Conservation (phyloP, 257 asterid species). For the Agastache rugosa region DNA sequence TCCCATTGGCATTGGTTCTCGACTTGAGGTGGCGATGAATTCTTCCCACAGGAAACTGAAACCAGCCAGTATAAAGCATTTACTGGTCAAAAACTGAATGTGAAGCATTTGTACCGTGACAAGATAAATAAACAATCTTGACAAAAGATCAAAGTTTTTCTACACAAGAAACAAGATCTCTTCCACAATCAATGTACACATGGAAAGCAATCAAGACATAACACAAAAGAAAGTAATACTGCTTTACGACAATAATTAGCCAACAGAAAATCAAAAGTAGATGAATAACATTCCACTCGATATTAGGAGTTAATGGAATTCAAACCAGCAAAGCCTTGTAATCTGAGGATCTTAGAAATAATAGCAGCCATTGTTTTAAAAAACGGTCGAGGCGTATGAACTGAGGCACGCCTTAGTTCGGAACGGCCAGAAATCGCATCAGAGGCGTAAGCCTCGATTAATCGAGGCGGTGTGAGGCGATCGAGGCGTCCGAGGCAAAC, state of each 20-base stretch:
- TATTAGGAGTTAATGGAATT: not conserved
- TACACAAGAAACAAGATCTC: not conserved
- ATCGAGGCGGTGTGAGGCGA: no score
- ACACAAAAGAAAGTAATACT: not conserved
- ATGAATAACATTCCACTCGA: not conserved
- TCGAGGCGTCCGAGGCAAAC: no score
- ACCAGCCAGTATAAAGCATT: constrained; percentile 22
- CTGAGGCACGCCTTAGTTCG: no score
- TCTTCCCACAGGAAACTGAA: constrained; percentile 90
- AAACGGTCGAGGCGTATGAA: no score
- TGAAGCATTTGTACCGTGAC: not conserved
- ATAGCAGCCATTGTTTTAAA: no score
- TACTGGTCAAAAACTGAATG: not conserved
- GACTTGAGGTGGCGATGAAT: constrained; percentile 93
- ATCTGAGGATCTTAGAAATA: not conserved
- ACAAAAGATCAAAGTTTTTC: not conserved
- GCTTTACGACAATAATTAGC: not conserved
- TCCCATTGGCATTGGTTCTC: constrained; percentile 82
- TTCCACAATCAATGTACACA: not conserved
- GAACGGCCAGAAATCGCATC: no score
- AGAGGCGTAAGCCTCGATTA: no score
- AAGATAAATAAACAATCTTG: not conserved
- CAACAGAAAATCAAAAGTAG: not conserved
- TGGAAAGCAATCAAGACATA: not conserved
- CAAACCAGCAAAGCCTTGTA: not conserved